A percentile compares a stretch with the other conserved stretches of the same genome.
These are phyloP conservation scores for Saccharomyces mikatae DNA, from an alignment of 805 yeast species.

Conservation along the genomic window DNA sequence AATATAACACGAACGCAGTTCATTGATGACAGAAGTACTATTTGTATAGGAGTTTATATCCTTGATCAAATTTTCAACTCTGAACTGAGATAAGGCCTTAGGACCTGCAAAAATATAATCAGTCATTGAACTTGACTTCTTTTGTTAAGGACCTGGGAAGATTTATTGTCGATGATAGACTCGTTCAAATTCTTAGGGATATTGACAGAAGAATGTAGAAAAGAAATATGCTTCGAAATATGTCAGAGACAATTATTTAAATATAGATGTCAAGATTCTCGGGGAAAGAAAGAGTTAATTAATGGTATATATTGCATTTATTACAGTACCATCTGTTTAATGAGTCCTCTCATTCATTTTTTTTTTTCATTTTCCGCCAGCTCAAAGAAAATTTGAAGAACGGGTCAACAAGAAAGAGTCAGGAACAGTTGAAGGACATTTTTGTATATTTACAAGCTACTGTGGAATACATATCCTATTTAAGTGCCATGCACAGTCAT, in stretches of 20 bases:
- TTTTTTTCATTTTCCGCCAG: neutral
- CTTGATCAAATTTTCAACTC: conserved; percentile 64
- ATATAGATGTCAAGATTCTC: neutral
- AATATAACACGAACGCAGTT: conserved; percentile 64
- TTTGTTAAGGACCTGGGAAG: neutral
- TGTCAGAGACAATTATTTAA: neutral
- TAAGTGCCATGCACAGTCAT: neutral
- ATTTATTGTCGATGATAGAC: neutral
- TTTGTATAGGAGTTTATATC: conserved; percentile 68
- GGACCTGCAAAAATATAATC: conserved; percentile 74
- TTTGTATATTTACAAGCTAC: neutral
- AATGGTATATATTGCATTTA: neutral
- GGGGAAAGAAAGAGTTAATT: neutral
- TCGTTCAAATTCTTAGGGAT: neutral
- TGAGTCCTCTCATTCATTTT: neutral
- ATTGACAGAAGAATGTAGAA: neutral
- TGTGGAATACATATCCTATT: neutral
- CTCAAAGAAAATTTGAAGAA: neutral
- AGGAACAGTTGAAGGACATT: neutral
- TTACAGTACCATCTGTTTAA: neutral
- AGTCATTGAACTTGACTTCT: conserved; percentile 25
- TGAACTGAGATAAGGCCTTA: conserved; percentile 76
- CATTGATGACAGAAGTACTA: conserved; percentile 52
- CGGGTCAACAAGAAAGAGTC: neutral
- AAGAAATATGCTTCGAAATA: neutral